Base-by-base conservation (phyloP, 768 basidiomycete species). In the Rhizopogon vulgaris region DNA sequence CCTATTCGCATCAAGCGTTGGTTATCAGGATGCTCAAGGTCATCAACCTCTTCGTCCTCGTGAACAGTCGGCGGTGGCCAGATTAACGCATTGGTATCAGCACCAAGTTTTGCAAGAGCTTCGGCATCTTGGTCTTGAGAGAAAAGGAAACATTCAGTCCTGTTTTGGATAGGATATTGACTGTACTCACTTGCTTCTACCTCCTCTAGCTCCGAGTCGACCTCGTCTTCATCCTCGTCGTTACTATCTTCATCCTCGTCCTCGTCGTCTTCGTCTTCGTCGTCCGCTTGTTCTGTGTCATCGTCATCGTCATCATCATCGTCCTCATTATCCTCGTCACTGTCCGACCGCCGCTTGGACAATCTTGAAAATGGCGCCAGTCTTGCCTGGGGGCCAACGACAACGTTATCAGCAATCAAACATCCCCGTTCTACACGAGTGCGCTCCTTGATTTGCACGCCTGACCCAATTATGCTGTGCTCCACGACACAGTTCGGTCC, bases 381-480 rank as follows among this genome's bases (percentile, higher is more conserved):
- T 40, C 62, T 71, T 8, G 85, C 87, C 36, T 78, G 72, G n/a
- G 85, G 83, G 0, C 93, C 94, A 14, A 98, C 66, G 30, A 78
- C 72, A 1, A 94, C 93, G 15, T 80, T 85, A 57, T 94, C 88
- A 0, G 84, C 91, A 28, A 98, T 75, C 56, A 99, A 66, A 57
- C 84, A 88, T 0, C 96, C 95, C 32, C 73, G 74, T 10, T 80
- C 79, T n/a, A 99, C 71, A 5, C 64, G 70, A 50, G 81, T 82
- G 40, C 76, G 78, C 52, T 87, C 84, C 52, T 78, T 81, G 48
- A 99, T 77, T 30, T 69, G 68, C n/a, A 87, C 92, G 9, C 79
- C 79, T 22, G 82, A 74, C 3, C 94, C 95, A 18, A 99, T 68
- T 52, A 98, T 92, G 52, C 89, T 87, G 55, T 81, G 75, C 59